Evolutionary conservation across 768 basidiomycete genomes (phyloP), one percentile per base, ranked within the genome.

Genomic region (Termitomyces titanicus): DNA sequence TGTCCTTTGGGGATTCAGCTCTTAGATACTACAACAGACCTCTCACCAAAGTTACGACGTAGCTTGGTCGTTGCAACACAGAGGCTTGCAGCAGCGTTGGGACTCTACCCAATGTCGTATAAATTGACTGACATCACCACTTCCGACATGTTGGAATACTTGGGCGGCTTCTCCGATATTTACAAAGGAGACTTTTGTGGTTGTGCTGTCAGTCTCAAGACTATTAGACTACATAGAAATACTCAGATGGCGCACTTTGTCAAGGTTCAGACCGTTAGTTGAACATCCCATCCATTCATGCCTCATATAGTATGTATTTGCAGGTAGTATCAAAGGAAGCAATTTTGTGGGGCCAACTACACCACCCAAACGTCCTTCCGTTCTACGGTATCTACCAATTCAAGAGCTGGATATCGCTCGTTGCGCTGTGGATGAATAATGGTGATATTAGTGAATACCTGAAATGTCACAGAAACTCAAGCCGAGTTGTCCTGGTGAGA

Each of bases 61-160:
- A 33, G 48, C 31, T 39, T 54, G 15, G 48, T 54, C 20, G 53
- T 48, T 13, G 45, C 47, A 10, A 43, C 34, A 9, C 53, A 54
- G 40, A 48, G 45, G 29, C 53, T 48, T 12, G 35, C 53, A 33
- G 38, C 5, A 34, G 44, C 33, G 7, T 54, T 46, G 2, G 53
- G 47, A 18, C n/a, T 49, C 33, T 54, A 54, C 38, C 53, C 53
- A 20, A 18, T 24, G 18, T 48, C 42, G 22, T 54, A 54, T 42
- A 46, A 54, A 37, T 35, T 54, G 40, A 43, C 22, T 10, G 38
- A 18, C 18, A 18, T 45, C 12, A 27, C 20, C n/a, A 48, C 8
- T 40, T 29, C 29, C 3, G 29, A 29, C 29, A 29, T 29, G 29
- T 29, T 9, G 9, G 29, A 29, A 29, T 29, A 17, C 20, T 29